A percentile compares a stretch with the other conserved stretches of the same genome.
These are phyloP conservation scores for Cladosporium sp. DNA, from an alignment of 2,329 filamentous ascomycete genomes.

Conservation along the genomic window DNA sequence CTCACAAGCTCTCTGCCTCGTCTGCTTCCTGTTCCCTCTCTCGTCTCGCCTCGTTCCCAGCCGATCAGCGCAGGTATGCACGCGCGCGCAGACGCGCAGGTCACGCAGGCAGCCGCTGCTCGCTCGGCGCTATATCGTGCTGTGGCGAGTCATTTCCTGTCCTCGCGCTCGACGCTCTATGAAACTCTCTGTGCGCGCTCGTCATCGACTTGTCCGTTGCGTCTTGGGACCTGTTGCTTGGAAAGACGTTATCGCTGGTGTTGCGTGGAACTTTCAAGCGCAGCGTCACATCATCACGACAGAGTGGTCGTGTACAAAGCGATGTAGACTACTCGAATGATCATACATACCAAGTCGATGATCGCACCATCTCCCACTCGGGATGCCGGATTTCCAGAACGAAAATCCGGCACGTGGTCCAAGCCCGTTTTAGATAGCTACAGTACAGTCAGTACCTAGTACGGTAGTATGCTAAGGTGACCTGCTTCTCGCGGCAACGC, in stretches of 20 bases:
- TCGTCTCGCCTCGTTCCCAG: too few relatives aligned
- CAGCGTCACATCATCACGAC: too few relatives aligned
- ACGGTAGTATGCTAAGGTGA: not conserved
- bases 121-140: not conserved
- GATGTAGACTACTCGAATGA: not conserved
- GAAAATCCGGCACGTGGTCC: slow-evolving; percentile 8
- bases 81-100: not conserved
- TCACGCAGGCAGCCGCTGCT: slow-evolving; percentile 5
- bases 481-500: slow-evolving; percentile 1
- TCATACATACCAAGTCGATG: not conserved
- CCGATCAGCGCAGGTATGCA: slow-evolving; percentile 7
- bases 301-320: too few relatives aligned
- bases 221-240: too few relatives aligned
- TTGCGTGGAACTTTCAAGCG: too few relatives aligned
- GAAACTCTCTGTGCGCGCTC: too few relatives aligned
- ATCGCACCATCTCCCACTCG: not conserved
- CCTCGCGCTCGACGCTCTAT: too few relatives aligned
- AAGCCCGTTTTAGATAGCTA: not conserved
- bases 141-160: slow-evolving; percentile 11
- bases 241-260: too few relatives aligned
- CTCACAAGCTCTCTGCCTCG: slow-evolving; percentile 9
- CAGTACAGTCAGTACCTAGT: too few relatives aligned
- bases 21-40: too few relatives aligned
- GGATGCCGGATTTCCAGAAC: slow-evolving; percentile 5
- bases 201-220: too few relatives aligned